A percentile compares a stretch with the other conserved stretches of the same genome.
Evolutionary conservation across 1,284 basidiomycete genomes (phyloP).

Genomic region (Trametes sp.): DNA sequence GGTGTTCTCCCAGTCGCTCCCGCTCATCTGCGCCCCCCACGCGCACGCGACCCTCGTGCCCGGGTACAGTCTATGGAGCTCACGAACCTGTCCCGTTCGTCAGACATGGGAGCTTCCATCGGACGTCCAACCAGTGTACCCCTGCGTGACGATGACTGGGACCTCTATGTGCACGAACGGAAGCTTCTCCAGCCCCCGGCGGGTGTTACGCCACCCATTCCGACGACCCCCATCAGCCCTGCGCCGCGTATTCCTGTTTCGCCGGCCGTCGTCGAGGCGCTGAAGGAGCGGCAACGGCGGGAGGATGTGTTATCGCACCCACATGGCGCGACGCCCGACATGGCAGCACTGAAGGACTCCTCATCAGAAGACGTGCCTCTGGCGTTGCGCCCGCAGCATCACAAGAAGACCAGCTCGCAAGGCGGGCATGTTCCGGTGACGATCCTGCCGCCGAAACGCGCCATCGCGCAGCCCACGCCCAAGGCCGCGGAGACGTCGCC

Average conservation of each 20-base stretch:
- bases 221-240: constrained; percentile 58
- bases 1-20: constrained; percentile 56
- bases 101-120: constrained; percentile 58
- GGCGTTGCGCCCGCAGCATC: constrained; percentile 38
- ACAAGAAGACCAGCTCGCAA: constrained; percentile 46
- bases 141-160: constrained; percentile 75
- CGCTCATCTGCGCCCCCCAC: constrained; percentile 70
- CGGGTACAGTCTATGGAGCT: constrained; percentile 76
- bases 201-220: constrained; percentile 76
- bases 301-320: constrained; percentile 60
- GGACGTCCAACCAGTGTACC: constrained; percentile 76
- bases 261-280: constrained; percentile 75
- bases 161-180: constrained; percentile 79
- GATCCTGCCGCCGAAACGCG: constrained; percentile 70
- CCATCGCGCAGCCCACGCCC: constrained; percentile 40
- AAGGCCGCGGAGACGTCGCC: constrained; percentile 48
- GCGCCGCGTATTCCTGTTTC: constrained; percentile 61
- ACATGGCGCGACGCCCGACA: constrained; percentile 7
- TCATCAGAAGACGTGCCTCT: constrained; percentile 37
- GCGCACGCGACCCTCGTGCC: constrained; percentile 68
- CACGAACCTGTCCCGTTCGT: constrained; percentile 57
- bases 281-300: constrained; percentile 69
- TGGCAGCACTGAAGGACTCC: constrained; percentile 13
- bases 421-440: constrained; percentile 61
- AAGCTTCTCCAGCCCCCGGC: constrained; percentile 84